Conservation (phyloP, 257 asterid genomes). For the Plantago major region DNA sequence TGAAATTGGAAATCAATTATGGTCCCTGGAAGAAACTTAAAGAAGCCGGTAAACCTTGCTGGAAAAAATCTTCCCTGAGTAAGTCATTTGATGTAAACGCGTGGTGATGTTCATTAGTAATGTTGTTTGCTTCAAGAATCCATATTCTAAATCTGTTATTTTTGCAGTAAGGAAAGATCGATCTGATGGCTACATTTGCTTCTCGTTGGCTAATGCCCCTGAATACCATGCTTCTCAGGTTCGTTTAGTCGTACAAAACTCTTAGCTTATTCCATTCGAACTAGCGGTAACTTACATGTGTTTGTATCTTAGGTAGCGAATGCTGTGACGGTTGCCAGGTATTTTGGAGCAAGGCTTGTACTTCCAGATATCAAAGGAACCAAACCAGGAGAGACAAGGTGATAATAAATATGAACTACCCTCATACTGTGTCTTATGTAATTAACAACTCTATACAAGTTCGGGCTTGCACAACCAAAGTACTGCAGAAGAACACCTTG, state of each 20-base stretch:
- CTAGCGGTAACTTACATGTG: background rate
- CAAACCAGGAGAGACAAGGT: constrained; percentile 36
- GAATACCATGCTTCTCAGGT: constrained; percentile 69
- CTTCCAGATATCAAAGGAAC: constrained; percentile 48
- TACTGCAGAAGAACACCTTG: too few species aligned
- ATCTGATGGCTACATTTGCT: constrained; percentile 38
- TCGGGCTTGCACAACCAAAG: too few species aligned
- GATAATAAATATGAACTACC: background rate
- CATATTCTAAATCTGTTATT: constrained; percentile 1
- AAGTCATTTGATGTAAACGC: constrained; percentile 7
- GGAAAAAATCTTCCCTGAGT: constrained; percentile 38
- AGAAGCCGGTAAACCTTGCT: constrained; percentile 39
- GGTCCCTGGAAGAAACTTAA: constrained; percentile 29
- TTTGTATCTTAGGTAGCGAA: constrained; percentile 40
- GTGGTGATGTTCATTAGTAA: background rate
- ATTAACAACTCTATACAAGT: too few species aligned
- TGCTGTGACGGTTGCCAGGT: constrained; percentile 50
- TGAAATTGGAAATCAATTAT: constrained; percentile 17
- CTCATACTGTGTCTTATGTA: too few species aligned
- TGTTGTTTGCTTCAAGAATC: too few species aligned
- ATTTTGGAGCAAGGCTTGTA: constrained; percentile 59
- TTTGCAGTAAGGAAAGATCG: constrained; percentile 29
- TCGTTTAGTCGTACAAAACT: background rate
- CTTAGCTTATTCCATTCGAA: background rate
- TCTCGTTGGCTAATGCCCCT: constrained; percentile 45